These are phyloP conservation scores for Neopestalotiopsis rosae DNA, from an alignment of 2,329 filamentous ascomycete species.

Conservation along the genomic window DNA sequence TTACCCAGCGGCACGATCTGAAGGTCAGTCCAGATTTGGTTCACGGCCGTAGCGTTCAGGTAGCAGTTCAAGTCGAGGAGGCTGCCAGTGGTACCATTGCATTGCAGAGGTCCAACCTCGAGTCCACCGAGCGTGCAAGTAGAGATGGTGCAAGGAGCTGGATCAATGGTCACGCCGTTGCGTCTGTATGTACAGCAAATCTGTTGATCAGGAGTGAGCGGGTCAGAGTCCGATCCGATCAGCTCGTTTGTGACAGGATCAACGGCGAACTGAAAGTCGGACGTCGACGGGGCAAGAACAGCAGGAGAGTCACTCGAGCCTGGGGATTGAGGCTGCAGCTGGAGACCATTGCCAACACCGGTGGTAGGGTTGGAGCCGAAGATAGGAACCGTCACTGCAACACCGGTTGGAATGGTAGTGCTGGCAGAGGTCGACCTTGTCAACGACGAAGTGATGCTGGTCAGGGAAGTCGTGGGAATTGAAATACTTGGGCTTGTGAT, in stretches of 20 bases:
- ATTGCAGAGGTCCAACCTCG: not conserved
- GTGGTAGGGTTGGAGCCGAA: not conserved
- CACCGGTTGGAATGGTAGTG: not conserved
- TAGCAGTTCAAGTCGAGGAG: not conserved
- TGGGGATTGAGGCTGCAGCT: not conserved
- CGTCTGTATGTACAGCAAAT: conserved; percentile 4
- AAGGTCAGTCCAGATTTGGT: not conserved
- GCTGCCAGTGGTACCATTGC: not conserved
- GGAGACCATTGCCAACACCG: not conserved
- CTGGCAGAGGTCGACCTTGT: not conserved
- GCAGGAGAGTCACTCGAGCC: not conserved
- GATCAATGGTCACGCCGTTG: not conserved
- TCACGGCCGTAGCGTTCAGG: not conserved
- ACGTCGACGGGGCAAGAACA: not conserved
- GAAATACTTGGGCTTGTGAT: not conserved
- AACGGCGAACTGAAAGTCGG: not conserved
- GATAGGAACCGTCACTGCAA: not conserved
- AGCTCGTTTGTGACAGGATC: not conserved
- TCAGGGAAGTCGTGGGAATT: not conserved
- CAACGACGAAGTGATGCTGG: not conserved
- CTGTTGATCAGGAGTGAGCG: not conserved
- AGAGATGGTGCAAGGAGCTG: conserved; percentile 3
- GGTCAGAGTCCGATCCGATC: not conserved
- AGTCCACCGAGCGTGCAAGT: not conserved
- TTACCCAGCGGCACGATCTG: not conserved